Evolutionary conservation across 305 asterid genomes (phyloP).

Genomic region (Fraxinus baroniana): DNA sequence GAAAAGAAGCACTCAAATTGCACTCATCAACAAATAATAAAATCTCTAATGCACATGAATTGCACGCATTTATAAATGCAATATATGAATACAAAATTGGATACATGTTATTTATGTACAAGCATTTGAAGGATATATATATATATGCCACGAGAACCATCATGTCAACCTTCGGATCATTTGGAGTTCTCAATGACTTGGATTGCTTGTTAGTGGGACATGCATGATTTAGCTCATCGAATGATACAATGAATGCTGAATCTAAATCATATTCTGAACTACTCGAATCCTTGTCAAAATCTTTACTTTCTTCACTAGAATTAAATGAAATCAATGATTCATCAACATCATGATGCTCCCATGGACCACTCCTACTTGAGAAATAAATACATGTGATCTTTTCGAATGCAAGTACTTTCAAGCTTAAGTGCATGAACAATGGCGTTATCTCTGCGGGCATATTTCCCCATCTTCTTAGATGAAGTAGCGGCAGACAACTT

Average conservation of each 20-base stretch:
- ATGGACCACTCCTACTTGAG: not conserved
- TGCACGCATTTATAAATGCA: not conserved
- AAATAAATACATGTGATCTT: not conserved
- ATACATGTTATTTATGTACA: not conserved
- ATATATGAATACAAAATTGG: not conserved
- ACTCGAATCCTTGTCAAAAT: not conserved
- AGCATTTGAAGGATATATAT: not conserved
- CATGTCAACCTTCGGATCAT: not conserved
- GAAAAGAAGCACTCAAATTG: not conserved
- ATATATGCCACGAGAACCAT: not conserved
- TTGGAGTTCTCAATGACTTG: not conserved
- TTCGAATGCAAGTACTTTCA: not conserved
- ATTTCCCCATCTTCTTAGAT: not conserved
- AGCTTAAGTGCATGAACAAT: not conserved
- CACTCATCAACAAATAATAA: not conserved
- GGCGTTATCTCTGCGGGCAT: not conserved
- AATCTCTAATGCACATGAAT: not conserved
- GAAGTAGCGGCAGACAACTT: not conserved
- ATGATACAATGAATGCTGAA: not conserved
- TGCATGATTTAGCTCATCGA: not conserved
- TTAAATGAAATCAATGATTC: not conserved
- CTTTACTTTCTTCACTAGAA: not conserved
- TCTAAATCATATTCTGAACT: not conserved
- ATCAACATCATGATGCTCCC: not conserved
- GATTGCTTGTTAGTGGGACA: not conserved